These are phyloP conservation scores for Chlamydomonas eustigma DNA, from an alignment of 139 green algal genomes.

Conservation along the genomic window DNA sequence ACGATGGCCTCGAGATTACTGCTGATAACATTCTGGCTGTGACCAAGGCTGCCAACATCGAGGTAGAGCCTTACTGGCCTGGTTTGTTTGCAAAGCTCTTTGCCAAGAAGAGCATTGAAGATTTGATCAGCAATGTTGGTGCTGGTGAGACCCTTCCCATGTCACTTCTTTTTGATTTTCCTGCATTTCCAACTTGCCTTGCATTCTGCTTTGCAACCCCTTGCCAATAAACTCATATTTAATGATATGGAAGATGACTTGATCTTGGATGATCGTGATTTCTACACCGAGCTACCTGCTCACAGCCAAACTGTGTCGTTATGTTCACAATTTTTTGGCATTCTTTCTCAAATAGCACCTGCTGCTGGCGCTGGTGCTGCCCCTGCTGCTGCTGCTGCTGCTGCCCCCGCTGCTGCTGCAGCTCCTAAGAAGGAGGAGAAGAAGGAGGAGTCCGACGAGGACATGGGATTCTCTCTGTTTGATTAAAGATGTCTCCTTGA, in stretches of 20 bases:
- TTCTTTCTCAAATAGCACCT: too few species aligned
- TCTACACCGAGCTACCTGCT: too few species aligned
- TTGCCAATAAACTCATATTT: too few species aligned
- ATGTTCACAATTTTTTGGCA: too few species aligned
- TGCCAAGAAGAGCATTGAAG: slow-evolving; percentile 86
- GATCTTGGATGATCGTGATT: too few species aligned
- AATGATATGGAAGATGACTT: too few species aligned
- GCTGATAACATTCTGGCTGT: slow-evolving; percentile 91
- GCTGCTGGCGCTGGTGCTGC: slow-evolving; percentile 46
- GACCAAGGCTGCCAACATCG: slow-evolving; percentile 62
- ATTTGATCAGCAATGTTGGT: slow-evolving; percentile 97
- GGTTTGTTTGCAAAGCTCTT: slow-evolving; percentile 95
- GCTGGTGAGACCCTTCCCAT: slow-evolving; percentile 15
- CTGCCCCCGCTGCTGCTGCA: slow-evolving; percentile 57
- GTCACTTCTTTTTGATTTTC: not conserved
- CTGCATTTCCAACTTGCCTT: not conserved
- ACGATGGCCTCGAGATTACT: slow-evolving; percentile 92
- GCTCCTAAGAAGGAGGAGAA: slow-evolving; percentile 67
- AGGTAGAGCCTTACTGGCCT: slow-evolving; percentile 95
- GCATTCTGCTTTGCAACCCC: not conserved
- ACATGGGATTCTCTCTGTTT: slow-evolving; percentile 81
- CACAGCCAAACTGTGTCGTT: too few species aligned
- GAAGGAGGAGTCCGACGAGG: slow-evolving; percentile 84
- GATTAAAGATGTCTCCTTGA: slow-evolving; percentile 16
- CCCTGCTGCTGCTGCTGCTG: slow-evolving; percentile 50